These are phyloP conservation scores for Penicillium italicum DNA, from an alignment of 2,329 filamentous ascomycete genomes.

Conservation along the genomic window DNA sequence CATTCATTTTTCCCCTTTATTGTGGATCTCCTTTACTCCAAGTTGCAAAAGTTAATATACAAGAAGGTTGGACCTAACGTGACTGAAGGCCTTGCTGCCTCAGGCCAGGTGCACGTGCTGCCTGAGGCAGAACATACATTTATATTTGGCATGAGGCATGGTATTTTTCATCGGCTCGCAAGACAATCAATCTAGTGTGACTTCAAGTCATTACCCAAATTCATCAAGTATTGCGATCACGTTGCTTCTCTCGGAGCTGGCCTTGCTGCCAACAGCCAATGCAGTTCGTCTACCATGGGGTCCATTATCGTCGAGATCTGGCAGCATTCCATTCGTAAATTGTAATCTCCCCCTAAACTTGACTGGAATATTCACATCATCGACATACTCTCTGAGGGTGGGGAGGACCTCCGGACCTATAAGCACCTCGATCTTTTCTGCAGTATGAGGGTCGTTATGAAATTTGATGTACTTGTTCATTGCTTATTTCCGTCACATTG, in stretches of 20 bases:
- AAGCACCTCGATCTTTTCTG: conserved; percentile 24
- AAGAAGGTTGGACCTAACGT: not conserved
- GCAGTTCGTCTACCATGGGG: conserved; percentile 9
- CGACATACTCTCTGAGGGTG: conserved; percentile 14
- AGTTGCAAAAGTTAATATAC: not conserved
- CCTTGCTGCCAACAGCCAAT: conserved; percentile 21
- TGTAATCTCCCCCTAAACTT: conserved; percentile 19
- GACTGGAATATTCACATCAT: conserved; percentile 20
- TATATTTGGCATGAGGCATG: too few species aligned
- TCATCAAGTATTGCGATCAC: not conserved
- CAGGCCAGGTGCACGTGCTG: too few species aligned
- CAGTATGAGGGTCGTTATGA: conserved; percentile 12
- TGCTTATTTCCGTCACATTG: too few species aligned
- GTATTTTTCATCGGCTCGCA: not conserved
- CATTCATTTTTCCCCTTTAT: not conserved
- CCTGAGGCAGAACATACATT: too few species aligned
- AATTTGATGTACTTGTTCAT: too few species aligned
- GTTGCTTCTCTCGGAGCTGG: conserved; percentile 7
- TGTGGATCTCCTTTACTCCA: not conserved
- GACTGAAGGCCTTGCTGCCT: too few species aligned
- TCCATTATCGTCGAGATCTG: conserved; percentile 12
- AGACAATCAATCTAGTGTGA: not conserved
- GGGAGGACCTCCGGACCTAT: conserved; percentile 13
- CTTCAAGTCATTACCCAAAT: not conserved
- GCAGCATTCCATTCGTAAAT: conserved; percentile 22